phyloP scores from a whole-genome alignment of 2,329 filamentous ascomycete genomes.

The Domatiomyces globalis region DNA sequence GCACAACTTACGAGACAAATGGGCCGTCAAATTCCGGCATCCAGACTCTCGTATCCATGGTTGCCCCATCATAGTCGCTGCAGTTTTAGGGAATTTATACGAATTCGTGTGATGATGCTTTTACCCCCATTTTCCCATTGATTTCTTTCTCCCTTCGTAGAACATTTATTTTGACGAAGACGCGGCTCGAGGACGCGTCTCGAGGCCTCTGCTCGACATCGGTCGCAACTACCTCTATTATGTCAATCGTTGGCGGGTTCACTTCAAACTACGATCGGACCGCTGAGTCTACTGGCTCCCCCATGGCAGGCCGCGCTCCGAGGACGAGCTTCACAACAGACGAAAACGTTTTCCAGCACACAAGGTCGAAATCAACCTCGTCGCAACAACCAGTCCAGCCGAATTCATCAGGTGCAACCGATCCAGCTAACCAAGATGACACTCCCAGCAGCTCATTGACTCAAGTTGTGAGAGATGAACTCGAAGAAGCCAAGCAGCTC shows the following conservation, averaged over 20 bases:
- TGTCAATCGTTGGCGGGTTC: slow-evolving; percentile 6
- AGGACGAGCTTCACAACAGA: background rate
- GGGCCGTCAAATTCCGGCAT: background rate
- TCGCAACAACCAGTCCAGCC: background rate
- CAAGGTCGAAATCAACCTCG: background rate
- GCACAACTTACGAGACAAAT: background rate
- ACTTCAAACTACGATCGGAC: slow-evolving; percentile 2
- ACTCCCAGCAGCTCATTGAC: slow-evolving; percentile 5
- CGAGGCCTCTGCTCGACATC: background rate
- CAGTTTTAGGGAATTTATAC: background rate
- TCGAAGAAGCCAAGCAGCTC: slow-evolving; percentile 10
- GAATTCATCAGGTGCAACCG: background rate
- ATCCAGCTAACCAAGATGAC: slow-evolving; percentile 4
- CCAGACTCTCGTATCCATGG: background rate
- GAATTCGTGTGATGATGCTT: background rate
- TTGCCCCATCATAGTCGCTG: background rate
- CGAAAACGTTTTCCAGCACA: no score
- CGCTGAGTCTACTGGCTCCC: background rate
- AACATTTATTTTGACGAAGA: background rate
- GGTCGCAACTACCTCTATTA: background rate
- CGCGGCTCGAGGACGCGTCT: background rate
- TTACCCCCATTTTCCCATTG: background rate
- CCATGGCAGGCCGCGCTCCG: background rate
- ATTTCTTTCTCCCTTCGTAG: background rate
- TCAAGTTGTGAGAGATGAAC: slow-evolving; percentile 8